These are phyloP conservation scores for Acephala macrosclerotiorum DNA, from an alignment of 2,329 filamentous ascomycete genomes.

Conservation along the genomic window DNA sequence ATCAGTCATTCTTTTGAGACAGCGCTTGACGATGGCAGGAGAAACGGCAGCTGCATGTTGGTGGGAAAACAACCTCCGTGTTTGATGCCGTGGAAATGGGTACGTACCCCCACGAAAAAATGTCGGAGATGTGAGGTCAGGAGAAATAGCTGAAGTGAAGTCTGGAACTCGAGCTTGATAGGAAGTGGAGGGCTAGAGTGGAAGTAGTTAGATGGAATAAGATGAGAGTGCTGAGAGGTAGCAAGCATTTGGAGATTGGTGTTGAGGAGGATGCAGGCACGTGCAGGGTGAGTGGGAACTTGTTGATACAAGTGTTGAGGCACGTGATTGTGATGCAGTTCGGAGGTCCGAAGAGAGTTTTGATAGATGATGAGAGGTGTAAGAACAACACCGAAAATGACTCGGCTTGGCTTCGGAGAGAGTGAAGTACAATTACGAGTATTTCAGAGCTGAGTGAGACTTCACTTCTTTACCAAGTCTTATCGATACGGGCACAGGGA, in stretches of 20 bases:
- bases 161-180: not conserved
- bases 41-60: not conserved
- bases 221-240: not conserved
- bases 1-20: not conserved
- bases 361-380: not conserved
- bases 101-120: constrained; percentile 6
- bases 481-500: constrained; percentile 5
- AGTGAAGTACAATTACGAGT: not conserved
- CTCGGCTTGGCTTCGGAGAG: not conserved
- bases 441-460: not conserved
- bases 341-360: not conserved
- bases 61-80: not conserved
- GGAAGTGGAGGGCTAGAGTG: not conserved
- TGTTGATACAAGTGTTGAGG: not conserved
- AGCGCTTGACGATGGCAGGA: not conserved
- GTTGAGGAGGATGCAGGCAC: not conserved
- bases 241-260: not conserved
- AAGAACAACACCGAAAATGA: not conserved
- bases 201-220: not conserved
- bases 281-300: not conserved
- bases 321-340: not conserved
- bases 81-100: not conserved
- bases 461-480: not conserved
- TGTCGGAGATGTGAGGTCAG: not conserved
- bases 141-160: not conserved